Conservation (phyloP, 139 green algal genomes). For the Asterochloris erici region DNA sequence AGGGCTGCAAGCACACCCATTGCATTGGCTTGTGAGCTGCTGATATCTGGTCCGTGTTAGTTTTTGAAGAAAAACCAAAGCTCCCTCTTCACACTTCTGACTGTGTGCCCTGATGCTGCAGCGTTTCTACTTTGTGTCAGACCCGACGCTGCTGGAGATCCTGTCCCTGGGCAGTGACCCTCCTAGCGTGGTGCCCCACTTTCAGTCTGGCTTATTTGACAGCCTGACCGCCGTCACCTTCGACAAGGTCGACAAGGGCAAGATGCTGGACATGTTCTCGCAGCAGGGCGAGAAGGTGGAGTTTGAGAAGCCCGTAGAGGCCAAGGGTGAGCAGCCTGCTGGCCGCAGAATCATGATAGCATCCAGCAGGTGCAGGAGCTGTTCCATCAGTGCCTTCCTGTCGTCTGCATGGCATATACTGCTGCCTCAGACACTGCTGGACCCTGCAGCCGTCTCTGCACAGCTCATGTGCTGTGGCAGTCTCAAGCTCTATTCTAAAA, state of each 20-base stretch:
- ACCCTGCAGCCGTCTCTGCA: not conserved
- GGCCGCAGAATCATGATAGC: not conserved
- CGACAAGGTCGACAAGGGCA: conserved; percentile 82
- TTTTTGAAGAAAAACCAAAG: no score
- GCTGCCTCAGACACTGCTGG: not conserved
- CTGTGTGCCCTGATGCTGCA: no score
- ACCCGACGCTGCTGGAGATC: conserved; percentile 95
- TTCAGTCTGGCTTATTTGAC: conserved; percentile 96
- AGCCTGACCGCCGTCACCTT: conserved; percentile 86
- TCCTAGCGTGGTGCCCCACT: conserved; percentile 86
- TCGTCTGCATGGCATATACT: not conserved
- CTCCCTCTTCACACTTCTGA: no score
- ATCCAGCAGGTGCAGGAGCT: not conserved
- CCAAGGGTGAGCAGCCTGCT: conserved; percentile 41
- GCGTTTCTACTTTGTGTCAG: conserved; percentile 97
- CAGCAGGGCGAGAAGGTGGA: conserved; percentile 78
- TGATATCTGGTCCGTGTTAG: no score
- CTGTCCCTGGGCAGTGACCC: conserved; percentile 91
- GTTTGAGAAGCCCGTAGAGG: conserved; percentile 64
- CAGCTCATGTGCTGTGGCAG: not conserved
- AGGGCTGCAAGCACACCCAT: no score
- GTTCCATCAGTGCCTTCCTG: not conserved
- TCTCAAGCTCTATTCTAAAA: no score
- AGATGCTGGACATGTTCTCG: conserved; percentile 89
- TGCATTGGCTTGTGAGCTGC: no score